Percentiles rank a stretch among this genome's conserved stretches.
Evolutionary conservation across 768 basidiomycete species (phyloP).

Genomic region (Agrocybe pediades): DNA sequence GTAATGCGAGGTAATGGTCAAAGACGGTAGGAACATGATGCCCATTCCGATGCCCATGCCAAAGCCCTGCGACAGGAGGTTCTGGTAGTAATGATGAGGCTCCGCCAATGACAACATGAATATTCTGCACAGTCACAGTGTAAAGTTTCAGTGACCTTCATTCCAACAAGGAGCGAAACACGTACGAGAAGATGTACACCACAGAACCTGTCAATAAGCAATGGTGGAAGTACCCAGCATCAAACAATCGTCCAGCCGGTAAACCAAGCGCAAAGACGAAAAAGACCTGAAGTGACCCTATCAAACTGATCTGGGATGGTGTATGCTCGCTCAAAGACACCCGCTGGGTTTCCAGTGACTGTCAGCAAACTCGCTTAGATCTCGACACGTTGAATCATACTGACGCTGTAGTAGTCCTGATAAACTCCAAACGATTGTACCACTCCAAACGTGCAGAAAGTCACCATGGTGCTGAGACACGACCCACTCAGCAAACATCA

Average conservation of each 20-base stretch:
- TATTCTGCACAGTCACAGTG: slow-evolving; percentile 25
- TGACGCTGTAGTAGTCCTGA: slow-evolving; percentile 52
- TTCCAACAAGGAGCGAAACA: slow-evolving; percentile 2
- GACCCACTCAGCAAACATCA: slow-evolving; percentile 1
- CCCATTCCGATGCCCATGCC: slow-evolving; percentile 61
- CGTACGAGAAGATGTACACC: slow-evolving; percentile 46
- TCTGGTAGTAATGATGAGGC: slow-evolving; percentile 51
- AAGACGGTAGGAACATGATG: slow-evolving; percentile 52
- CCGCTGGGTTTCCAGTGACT: slow-evolving; percentile 29
- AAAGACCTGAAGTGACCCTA: slow-evolving; percentile 53
- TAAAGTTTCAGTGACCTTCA: background rate
- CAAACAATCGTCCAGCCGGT: slow-evolving; percentile 46
- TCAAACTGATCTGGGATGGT: slow-evolving; percentile 49
- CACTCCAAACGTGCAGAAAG: slow-evolving; percentile 51
- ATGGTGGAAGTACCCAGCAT: slow-evolving; percentile 51
- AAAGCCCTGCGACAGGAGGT: slow-evolving; percentile 56
- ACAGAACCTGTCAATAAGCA: slow-evolving; percentile 37
- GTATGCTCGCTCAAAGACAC: slow-evolving; percentile 37
- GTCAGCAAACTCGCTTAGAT: slow-evolving; percentile 2
- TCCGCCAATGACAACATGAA: slow-evolving; percentile 54
- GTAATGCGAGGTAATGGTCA: slow-evolving; percentile 56
- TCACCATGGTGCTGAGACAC: slow-evolving; percentile 35
- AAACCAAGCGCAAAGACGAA: slow-evolving; percentile 47
- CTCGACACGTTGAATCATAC: slow-evolving; percentile 1
- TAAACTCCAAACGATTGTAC: slow-evolving; percentile 54